These are phyloP conservation scores for Lichina pygmaea DNA, from an alignment of 495 filamentous ascomycete species.

Conservation along the genomic window DNA sequence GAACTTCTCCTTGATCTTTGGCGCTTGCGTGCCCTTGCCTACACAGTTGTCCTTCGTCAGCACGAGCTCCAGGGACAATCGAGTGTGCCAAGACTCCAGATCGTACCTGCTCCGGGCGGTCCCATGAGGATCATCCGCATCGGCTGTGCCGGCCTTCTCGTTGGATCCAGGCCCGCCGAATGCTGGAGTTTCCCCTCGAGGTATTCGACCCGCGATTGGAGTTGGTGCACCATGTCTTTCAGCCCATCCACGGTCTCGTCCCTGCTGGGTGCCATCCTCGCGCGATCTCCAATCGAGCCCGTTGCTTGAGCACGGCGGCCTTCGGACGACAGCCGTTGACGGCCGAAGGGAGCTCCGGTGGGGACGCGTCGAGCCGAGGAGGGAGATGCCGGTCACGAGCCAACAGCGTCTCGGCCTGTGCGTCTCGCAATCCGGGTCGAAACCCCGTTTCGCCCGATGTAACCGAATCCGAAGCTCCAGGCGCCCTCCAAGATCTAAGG, in stretches of 20 bases:
- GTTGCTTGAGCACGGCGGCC: no score
- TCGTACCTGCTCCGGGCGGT: constrained; percentile 83
- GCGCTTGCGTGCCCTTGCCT: constrained; percentile 99
- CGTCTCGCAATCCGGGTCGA: no score
- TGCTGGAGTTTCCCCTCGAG: constrained; percentile 37
- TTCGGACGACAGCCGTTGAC: no score
- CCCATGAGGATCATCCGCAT: constrained; percentile 95
- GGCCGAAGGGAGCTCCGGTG: no score
- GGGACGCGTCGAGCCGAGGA: no score
- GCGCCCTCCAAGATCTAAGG: no score
- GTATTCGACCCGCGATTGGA: constrained; percentile 59
- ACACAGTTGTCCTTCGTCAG: constrained; percentile 1
- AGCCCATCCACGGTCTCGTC: constrained; percentile 48
- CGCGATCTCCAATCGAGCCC: no score
- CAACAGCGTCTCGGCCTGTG: no score
- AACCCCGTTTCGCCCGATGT: no score
- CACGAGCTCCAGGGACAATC: neutral
- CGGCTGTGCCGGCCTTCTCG: constrained; percentile 38
- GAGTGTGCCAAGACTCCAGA: neutral
- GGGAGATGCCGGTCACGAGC: no score
- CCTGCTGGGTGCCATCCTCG: constrained; percentile 60
- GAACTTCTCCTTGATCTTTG: constrained; percentile 92
- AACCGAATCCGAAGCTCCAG: no score
- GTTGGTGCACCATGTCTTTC: constrained; percentile 49
- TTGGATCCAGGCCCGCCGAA: constrained; percentile 19